These are phyloP conservation scores for Mycena sanguinolenta DNA, from an alignment of 768 basidiomycete genomes.

Conservation along the genomic window DNA sequence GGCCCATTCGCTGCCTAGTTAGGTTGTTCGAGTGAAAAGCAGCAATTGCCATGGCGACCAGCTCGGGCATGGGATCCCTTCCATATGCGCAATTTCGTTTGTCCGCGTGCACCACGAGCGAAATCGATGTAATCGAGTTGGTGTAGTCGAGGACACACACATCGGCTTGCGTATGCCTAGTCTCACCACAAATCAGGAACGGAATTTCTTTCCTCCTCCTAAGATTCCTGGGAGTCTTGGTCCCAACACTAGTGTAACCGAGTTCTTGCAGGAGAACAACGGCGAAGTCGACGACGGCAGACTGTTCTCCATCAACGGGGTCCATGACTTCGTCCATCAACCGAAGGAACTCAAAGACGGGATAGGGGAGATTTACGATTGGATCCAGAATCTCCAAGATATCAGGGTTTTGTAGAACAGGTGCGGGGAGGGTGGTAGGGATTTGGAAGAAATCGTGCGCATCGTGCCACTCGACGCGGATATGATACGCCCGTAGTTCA, in stretches of 20 bases:
- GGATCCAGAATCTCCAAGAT: slow-evolving; percentile 10
- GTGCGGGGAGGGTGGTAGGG: slow-evolving; percentile 34
- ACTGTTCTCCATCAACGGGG: slow-evolving; percentile 14
- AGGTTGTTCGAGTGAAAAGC: slow-evolving; percentile 46
- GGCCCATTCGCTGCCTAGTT: slow-evolving; percentile 29
- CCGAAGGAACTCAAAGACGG: slow-evolving; percentile 30
- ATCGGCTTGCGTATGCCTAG: slow-evolving; percentile 41
- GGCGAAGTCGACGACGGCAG: slow-evolving; percentile 53
- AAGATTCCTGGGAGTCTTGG: slow-evolving; percentile 24
- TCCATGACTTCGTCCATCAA: slow-evolving; percentile 42
- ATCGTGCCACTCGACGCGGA: slow-evolving; percentile 39
- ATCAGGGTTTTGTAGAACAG: slow-evolving; percentile 27
- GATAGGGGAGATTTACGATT: background rate
- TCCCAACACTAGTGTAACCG: slow-evolving; percentile 39
- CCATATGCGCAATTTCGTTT: too few relatives aligned
- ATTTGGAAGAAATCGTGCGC: slow-evolving; percentile 42
- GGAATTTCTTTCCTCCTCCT: slow-evolving; percentile 43
- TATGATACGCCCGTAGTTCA: slow-evolving; percentile 44
- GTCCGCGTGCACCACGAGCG: slow-evolving; percentile 45
- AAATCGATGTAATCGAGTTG: background rate
- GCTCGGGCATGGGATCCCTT: slow-evolving; percentile 34
- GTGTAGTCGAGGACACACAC: slow-evolving; percentile 45
- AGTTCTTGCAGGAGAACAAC: slow-evolving; percentile 44
- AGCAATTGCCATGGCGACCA: slow-evolving; percentile 44
- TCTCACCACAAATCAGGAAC: slow-evolving; percentile 46